phyloP scores from a whole-genome alignment of 1,284 basidiomycete species.

The Salmacisia buchloeana region DNA sequence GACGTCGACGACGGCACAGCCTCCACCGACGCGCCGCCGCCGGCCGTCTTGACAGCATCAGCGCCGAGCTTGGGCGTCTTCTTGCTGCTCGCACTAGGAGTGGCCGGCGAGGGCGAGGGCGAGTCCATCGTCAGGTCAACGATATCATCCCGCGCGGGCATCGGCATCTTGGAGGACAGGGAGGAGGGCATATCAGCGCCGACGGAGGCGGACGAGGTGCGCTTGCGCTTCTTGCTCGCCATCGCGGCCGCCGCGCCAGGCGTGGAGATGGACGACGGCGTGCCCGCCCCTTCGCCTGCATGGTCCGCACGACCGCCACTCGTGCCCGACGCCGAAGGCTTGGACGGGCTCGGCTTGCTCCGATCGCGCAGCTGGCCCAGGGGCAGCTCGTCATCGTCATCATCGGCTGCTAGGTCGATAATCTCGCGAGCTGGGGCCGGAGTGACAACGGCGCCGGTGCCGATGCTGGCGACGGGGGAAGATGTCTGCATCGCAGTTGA shows the following conservation, averaged over 20 bases:
- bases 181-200: not conserved
- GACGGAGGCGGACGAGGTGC: not conserved
- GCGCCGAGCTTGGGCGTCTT: no score
- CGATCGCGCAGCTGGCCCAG: slow-evolving; percentile 3
- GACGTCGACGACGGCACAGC: no score
- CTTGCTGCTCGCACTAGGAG: no score
- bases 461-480: not conserved
- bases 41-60: not conserved
- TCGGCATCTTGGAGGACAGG: not conserved
- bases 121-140: not conserved
- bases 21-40: no score
- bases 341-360: not conserved
- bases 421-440: no score
- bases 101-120: not conserved
- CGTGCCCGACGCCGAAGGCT: not conserved
- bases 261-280: no score
- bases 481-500: not conserved
- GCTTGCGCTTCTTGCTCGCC: not conserved
- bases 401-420: slow-evolving; percentile 3
- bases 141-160: no score
- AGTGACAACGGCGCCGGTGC: not conserved
- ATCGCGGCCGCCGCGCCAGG: not conserved
- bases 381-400: slow-evolving; percentile 3
- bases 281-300: no score
- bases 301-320: no score